Percentiles rank a stretch among this genome's conserved stretches.
phyloP scores from a whole-genome alignment of 768 basidiomycete genomes.

The Chalciporus sphaerocephalus region DNA sequence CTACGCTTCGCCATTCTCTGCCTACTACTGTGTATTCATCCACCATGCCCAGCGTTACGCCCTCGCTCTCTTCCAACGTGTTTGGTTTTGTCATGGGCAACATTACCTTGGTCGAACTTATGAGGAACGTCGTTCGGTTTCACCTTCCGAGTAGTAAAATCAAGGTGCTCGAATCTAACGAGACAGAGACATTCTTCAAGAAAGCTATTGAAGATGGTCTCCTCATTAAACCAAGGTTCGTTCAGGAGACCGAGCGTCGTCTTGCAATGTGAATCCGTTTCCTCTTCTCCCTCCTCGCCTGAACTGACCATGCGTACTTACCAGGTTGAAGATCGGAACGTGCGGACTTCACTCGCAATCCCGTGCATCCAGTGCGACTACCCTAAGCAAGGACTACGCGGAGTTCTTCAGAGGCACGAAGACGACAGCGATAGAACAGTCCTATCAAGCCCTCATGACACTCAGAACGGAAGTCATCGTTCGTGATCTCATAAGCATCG shows the following conservation, averaged over 20 bases:
- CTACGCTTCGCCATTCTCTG: neutral
- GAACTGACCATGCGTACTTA: too few relatives aligned
- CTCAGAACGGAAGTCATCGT: neutral
- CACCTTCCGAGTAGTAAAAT: constrained; percentile 2
- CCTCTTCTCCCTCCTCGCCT: too few relatives aligned
- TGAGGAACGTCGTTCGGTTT: neutral
- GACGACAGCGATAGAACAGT: neutral
- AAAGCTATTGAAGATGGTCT: too few relatives aligned
- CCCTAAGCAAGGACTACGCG: neutral
- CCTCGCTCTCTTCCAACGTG: neutral
- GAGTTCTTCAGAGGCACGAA: neutral
- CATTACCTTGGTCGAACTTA: neutral
- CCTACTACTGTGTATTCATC: neutral
- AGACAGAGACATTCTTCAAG: neutral
- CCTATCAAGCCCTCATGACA: neutral
- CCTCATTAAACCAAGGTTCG: too few relatives aligned
- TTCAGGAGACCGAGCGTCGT: too few relatives aligned
- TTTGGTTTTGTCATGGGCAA: constrained; percentile 1
- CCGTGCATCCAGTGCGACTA: neutral
- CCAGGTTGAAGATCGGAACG: neutral
- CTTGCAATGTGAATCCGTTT: too few relatives aligned
- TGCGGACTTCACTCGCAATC: neutral
- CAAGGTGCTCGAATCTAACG: too few relatives aligned
- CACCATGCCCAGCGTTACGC: neutral
- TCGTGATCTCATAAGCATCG: too few relatives aligned